Base-by-base conservation (phyloP, 371 early-diverging fungal genomes). In the Blakeslea trispora region DNA sequence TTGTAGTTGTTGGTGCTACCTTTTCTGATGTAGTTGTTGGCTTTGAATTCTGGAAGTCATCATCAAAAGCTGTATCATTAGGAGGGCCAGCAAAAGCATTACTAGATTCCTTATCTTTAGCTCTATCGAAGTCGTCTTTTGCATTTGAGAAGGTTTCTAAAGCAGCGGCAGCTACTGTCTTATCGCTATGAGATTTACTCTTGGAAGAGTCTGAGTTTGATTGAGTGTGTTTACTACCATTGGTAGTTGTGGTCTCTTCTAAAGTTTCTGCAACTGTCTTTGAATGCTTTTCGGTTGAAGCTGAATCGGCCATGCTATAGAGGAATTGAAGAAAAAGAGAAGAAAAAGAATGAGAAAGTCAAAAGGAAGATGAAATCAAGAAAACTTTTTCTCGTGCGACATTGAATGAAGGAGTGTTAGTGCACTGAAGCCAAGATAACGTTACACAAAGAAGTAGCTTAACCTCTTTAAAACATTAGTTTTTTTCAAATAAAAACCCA, bases 401-500 rank as follows among this genome's bases (percentile, higher is more conserved):
- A 57, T 57, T 57, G 50, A 35, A 56, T 49, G 37, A 46, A 55
- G 46, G 55, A 55, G 56, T 28, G 28, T 5, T 28, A 28, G 28
- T 28, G 3, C 7, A 50, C 50, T 39, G 39, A 34, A 35, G 32
- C 15, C 49, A 17, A 28, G 11, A 28, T 13, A 37, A 14, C 18
- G 51, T 41, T 24, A 22, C 39, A 39, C 51, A 51, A 24, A n/a
- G 32, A 37, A 37, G 14, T 13, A 37, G 14, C 13, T 37, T 9
- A 14, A 37, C 14, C 13, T 37, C 37, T 37, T 37, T 22, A 28
- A 28, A 47, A 40, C 23, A 14, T 48, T 48, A n/a, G 48, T 48
- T 56, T 56, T 41, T 23, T 51, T 51, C 43, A 24, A 21, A 17
- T 5, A 43, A 43, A 21, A 17, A 31, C 24, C 6, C 15, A 31